Conservation (phyloP, 1,284 basidiomycete species). For the Mycena sp. region DNA sequence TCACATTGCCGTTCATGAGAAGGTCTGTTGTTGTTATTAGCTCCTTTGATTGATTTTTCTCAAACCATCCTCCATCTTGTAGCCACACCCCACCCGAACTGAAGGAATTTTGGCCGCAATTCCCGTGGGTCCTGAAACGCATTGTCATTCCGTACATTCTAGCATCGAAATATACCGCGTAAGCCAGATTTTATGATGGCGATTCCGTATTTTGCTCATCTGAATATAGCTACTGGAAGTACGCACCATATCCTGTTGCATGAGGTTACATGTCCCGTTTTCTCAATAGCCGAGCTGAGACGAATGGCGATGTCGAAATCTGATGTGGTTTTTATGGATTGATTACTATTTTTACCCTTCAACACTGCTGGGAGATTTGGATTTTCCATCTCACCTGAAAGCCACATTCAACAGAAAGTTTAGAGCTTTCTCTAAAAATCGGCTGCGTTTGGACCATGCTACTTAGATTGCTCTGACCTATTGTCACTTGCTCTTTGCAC, state of each 20-base stretch:
- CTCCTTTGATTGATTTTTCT: neutral
- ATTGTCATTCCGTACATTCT: constrained; percentile 46
- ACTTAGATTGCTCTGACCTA: no score
- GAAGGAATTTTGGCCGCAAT: constrained; percentile 46
- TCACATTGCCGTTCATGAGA: constrained; percentile 47
- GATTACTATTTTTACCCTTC: no score
- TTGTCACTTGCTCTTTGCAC: no score
- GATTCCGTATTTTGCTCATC: neutral
- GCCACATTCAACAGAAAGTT: no score
- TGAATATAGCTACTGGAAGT: constrained; percentile 48
- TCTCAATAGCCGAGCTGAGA: no score
- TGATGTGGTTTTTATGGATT: no score
- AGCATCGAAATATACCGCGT: constrained; percentile 46
- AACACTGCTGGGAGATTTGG: no score
- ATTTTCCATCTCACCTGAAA: no score
- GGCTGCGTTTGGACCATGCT: no score
- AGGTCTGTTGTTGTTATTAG: constrained; percentile 36
- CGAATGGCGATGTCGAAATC: no score
- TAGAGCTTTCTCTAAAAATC: no score
- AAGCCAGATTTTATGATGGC: constrained; percentile 4
- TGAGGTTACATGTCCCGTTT: no score
- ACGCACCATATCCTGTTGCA: constrained; percentile 40
- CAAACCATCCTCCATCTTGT: neutral
- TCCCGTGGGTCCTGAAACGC: constrained; percentile 50
- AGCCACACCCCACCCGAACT: constrained; percentile 48